Percentiles rank a stretch among this genome's conserved stretches.
Evolutionary conservation across 192 early-diverging fungal species (phyloP).

Genomic region (Rhizophagus sp.): DNA sequence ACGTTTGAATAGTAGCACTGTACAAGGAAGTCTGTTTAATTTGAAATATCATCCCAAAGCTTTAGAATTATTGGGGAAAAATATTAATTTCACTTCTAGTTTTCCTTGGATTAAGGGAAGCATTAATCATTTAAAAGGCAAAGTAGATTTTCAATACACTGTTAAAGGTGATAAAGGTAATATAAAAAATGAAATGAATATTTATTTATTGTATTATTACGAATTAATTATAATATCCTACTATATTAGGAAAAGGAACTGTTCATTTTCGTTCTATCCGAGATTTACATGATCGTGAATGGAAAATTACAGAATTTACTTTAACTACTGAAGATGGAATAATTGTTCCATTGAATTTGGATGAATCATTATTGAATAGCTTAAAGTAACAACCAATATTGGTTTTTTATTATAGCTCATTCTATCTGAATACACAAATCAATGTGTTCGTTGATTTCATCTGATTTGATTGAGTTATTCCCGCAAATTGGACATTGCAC

Average conservation of each 20-base stretch:
- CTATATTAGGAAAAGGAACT: constrained; percentile 23
- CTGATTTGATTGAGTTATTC: constrained; percentile 14
- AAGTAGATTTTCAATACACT: constrained; percentile 54
- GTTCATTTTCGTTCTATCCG: constrained; percentile 28
- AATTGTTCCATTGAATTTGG: constrained; percentile 9
- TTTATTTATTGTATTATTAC: not conserved
- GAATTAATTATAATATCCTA: not conserved
- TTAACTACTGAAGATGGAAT: constrained; percentile 29
- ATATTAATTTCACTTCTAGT: constrained; percentile 51
- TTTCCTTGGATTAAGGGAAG: constrained; percentile 68
- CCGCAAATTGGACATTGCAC: constrained; percentile 39
- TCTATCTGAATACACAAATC: constrained; percentile 38
- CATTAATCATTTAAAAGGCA: constrained; percentile 62
- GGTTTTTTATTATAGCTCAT: not conserved
- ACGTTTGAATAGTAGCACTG: constrained; percentile 53
- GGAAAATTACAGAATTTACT: constrained; percentile 22
- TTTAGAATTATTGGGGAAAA: constrained; percentile 49
- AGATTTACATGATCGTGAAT: not conserved
- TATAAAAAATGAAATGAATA: not conserved
- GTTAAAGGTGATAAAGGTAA: constrained; percentile 53
- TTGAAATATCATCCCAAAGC: constrained; percentile 54
- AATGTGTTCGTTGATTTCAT: constrained; percentile 42
- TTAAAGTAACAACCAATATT: not conserved
- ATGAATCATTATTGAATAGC: not conserved
- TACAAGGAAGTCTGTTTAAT: constrained; percentile 60